Percentiles rank a stretch among this genome's conserved stretches.
Evolutionary conservation across 2,329 filamentous ascomycete genomes (phyloP).

Genomic region (Microsporum audouinii): DNA sequence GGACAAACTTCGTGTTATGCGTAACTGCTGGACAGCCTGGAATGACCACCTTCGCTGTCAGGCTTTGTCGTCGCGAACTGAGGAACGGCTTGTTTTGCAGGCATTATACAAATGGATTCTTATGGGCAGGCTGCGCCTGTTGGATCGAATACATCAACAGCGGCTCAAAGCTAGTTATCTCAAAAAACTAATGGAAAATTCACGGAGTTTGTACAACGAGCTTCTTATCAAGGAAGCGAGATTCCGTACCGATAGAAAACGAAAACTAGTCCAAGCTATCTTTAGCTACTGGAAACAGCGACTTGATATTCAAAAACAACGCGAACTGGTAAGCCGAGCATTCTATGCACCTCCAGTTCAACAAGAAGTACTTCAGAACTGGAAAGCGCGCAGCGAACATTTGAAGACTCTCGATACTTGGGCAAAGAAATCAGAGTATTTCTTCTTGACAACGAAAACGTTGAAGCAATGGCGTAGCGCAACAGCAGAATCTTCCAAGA

Average conservation of each 20-base stretch:
- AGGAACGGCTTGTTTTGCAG: conserved; percentile 46
- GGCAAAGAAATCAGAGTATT: conserved; percentile 47
- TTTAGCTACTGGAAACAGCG: conserved; percentile 30
- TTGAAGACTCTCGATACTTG: conserved; percentile 40
- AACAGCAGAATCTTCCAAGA: conserved; percentile 40
- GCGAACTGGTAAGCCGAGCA: conserved; percentile 32
- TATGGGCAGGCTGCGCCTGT: conserved; percentile 34
- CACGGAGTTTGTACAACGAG: conserved; percentile 27
- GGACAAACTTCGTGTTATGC: conserved; percentile 43
- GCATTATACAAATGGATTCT: conserved; percentile 52
- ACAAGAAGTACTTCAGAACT: conserved; percentile 31
- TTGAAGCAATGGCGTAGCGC: conserved; percentile 43
- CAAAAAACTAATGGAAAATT: conserved; percentile 30
- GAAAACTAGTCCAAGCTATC: conserved; percentile 26
- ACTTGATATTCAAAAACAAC: conserved; percentile 29
- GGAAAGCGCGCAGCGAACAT: conserved; percentile 31
- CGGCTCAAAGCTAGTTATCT: conserved; percentile 31
- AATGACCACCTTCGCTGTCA: conserved; percentile 49
- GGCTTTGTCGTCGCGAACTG: conserved; percentile 41
- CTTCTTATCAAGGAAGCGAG: conserved; percentile 28
- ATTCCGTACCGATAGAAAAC: conserved; percentile 24
- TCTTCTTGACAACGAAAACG: conserved; percentile 40
- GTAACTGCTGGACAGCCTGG: conserved; percentile 50
- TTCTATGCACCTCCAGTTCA: conserved; percentile 34
- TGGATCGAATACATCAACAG: conserved; percentile 31